Base-by-base conservation (phyloP, 495 filamentous ascomycete genomes). In the Penicilliopsis zonata region DNA sequence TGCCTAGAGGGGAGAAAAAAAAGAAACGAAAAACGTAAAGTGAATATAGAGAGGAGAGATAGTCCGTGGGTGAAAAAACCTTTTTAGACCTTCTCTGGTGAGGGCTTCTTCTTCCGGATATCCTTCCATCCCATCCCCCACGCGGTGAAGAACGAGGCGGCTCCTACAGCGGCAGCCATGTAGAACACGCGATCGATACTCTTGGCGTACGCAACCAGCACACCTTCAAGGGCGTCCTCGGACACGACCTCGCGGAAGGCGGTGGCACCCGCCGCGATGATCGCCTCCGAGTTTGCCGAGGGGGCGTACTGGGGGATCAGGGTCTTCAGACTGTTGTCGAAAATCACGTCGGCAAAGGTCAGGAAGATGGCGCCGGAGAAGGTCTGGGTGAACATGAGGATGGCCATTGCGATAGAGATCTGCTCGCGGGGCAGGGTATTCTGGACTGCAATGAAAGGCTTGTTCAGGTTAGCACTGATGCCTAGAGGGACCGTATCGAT, bases 61-160 rank as follows among this genome's bases (percentile, higher is more conserved):
- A n/a, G n/a, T n/a, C n/a, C n/a, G n/a, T n/a, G n/a, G n/a, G n/a
- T n/a, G n/a, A n/a, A n/a, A n/a, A n/a, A n/a, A n/a, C n/a, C n/a
- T n/a, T n/a, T n/a, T n/a, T n/a, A n/a, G n/a, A n/a, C n/a, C n/a
- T n/a, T n/a, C n/a, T n/a, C n/a, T n/a, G n/a, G n/a, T n/a, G n/a
- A n/a, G n/a, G 40, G 30, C 37, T 61, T 55, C 40, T 64, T 64
- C 49, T 65, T 66, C 34, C 62, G 51, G 18, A 69, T 46, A 46
- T 68, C 67, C 24, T 60, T 55, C 67, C 65, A 73, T 13, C 68
- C 69, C 59, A 70, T 65, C 1, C 65, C 65, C 38, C 51, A 70
- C 2, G 55, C 44, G 18, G 49, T 52, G 8, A 59, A 9, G 22
- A 53, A 52, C 12, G 40, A 43, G 4, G 44, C 24, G 2, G 35